Evolutionary conservation across 169 alveolate species (phyloP), one percentile per base, ranked within the genome.

Genomic region (Plasmodium gonderi): DNA sequence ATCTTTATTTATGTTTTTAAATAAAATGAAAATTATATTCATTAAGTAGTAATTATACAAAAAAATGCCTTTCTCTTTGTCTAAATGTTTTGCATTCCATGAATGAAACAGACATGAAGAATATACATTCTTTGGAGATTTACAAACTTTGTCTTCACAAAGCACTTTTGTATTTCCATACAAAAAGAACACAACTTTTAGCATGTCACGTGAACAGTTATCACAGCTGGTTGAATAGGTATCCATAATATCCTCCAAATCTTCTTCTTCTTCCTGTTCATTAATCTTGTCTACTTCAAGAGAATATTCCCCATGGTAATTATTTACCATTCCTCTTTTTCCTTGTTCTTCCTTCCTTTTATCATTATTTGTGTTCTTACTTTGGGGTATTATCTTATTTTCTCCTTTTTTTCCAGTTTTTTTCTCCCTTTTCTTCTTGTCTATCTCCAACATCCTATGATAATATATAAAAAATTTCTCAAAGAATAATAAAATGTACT

Each of bases 1-100:
- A 79, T 90, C 94, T 78, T 90, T 90, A 90, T 90, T 76, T 77
- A 33, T 77, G 42, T 47, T 90, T 72, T 90, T 90, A 67, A 78
- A 90, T 33, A 90, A 69, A 76, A 90, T 45, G 31, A 77, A 76
- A 8, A 90, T 7, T 78, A 90, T 78, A 79, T 79, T 90, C 67
- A 77, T 90, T 67, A 90, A 26, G 65, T 90, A 90, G 54, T 64
- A 90, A 78, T 90, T 79, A 54, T 90, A 90, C 20, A 90, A 64
- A 79, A 78, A 90, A 6, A 90, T 36, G 12, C 60, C 74, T 44
- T 75, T 20, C 47, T 20, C 33, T 8, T 33, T 51, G 47, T 90
- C 74, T 20, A 90, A 3, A 29, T 78, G 47, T 17, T 78, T 64
- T 14, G 20, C 47, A 40, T 90, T 79, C 8, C 68, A 23, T 45